phyloP scores from a whole-genome alignment of 2,329 filamentous ascomycete species.

The Dothiorella sarmentorum region DNA sequence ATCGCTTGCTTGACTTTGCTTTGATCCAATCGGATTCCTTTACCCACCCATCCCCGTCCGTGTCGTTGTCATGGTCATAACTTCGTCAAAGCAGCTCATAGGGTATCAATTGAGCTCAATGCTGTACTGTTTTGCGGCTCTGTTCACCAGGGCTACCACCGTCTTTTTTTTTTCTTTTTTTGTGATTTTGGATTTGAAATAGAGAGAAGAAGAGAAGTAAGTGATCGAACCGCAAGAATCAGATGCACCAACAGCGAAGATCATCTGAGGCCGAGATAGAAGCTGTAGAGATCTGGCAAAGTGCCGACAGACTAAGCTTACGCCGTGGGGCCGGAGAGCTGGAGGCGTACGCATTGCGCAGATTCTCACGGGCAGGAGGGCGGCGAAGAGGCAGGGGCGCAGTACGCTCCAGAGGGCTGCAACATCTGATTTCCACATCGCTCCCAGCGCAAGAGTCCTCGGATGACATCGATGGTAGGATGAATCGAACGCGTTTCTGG shows the following conservation, averaged over 20 bases:
- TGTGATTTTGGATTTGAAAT: background rate
- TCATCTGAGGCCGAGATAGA: background rate
- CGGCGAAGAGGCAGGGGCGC: background rate
- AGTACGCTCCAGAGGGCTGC: background rate
- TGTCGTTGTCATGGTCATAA: slow-evolving; percentile 12
- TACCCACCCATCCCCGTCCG: background rate
- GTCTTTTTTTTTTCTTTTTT: background rate
- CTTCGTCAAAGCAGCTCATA: slow-evolving; percentile 13
- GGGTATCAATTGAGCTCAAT: slow-evolving; percentile 12
- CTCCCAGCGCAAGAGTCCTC: background rate
- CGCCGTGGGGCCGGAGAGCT: background rate
- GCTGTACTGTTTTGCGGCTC: background rate
- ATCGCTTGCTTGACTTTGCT: slow-evolving; percentile 1
- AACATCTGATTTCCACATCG: too few relatives aligned
- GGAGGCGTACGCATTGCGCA: background rate
- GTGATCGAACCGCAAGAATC: background rate
- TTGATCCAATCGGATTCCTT: background rate
- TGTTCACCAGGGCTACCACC: background rate
- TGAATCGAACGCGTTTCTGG: background rate
- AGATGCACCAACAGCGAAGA: background rate
- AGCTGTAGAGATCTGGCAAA: background rate
- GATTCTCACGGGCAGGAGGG: background rate
- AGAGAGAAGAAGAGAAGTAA: background rate
- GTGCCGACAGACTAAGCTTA: background rate
- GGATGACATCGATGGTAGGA: background rate